These are phyloP conservation scores for Lachancea mirantina DNA, from an alignment of 805 yeast genomes.

Conservation along the genomic window DNA sequence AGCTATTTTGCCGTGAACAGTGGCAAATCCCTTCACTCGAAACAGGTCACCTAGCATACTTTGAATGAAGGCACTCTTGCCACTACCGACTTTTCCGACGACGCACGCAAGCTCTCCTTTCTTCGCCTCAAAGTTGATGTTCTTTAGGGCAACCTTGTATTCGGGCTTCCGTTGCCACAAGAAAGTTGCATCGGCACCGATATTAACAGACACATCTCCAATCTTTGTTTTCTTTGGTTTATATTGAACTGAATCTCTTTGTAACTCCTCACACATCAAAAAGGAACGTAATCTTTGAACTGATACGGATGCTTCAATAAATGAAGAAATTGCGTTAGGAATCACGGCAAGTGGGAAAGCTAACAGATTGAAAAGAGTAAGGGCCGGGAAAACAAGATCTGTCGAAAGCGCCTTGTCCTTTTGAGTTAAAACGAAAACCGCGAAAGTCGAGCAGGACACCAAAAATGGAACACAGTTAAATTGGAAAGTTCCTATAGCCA, in stretches of 20 bases:
- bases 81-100: slow-evolving; percentile 86
- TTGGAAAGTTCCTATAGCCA: slow-evolving; percentile 64
- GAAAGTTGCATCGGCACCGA: slow-evolving; percentile 58
- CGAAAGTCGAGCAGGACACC: slow-evolving; percentile 87
- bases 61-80: slow-evolving; percentile 78
- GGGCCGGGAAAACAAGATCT: slow-evolving; percentile 87
- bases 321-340: slow-evolving; percentile 80
- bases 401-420: slow-evolving; percentile 65
- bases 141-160: slow-evolving; percentile 58
- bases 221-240: slow-evolving; percentile 36
- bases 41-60: slow-evolving; percentile 77
- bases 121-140: slow-evolving; percentile 54
- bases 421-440: slow-evolving; percentile 57
- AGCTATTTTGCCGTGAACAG: slow-evolving; percentile 70
- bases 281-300: slow-evolving; percentile 65
- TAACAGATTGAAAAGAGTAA: slow-evolving; percentile 78
- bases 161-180: slow-evolving; percentile 70
- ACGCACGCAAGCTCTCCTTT: slow-evolving; percentile 80
- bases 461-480: slow-evolving; percentile 85
- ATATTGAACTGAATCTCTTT: slow-evolving; percentile 57
- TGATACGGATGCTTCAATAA: slow-evolving; percentile 87
- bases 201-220: slow-evolving; percentile 63
- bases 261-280: slow-evolving; percentile 71
- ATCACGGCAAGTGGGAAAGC: slow-evolving; percentile 87
- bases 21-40: slow-evolving; percentile 65